Base-by-base conservation (phyloP, 371 early-diverging fungal genomes). In the Dichotomocladium elegans region DNA sequence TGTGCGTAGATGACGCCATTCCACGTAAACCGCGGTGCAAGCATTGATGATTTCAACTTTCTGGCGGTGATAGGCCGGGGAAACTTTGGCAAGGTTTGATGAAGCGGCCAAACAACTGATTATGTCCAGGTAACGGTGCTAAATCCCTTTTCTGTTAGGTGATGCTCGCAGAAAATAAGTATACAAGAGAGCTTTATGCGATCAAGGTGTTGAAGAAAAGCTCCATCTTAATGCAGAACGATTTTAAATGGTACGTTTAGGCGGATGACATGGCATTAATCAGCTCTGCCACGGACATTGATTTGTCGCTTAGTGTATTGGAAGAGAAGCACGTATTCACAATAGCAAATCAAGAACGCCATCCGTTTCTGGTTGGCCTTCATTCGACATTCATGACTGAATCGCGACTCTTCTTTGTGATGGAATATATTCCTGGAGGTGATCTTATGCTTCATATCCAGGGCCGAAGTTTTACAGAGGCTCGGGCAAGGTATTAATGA, bases 401-500 rank as follows among this genome's bases (percentile, higher is more conserved):
- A 47, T 88, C 90, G 26, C 83, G 97, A 31, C 79, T 99, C 25
- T 98, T 93, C 77, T 95, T 99, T 72, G 98, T 99, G 11, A 97
- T 99, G 97, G 99, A 99, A 63, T 99, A 97, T 79, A 90, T 99
- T 12, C 81, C 85, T 25, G 99, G 99, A 53, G 99, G 99, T 52
- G 99, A 99, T 76, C 72, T 99, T 66, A 97, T 99, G 96, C 89
- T 89, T 79, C 96, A 94, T 70, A 96, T 95, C 47, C 94, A 89
- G 66, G 84, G 89, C 43, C 84, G 87, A 55, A 86, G 85, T 55
- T 94, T 94, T 56, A 81, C 89, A 28, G 93, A 94, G 68, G 72
- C 86, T 35, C 83, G 92, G 51, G 93, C 97, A 47, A 92, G 87
- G 79, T 79, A 70, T 54, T n/a, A n/a, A n/a, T n/a, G n/a, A n/a